Base-by-base conservation (phyloP, 2,329 filamentous ascomycete species). In the Coniosporium tulheliwenetii region DNA sequence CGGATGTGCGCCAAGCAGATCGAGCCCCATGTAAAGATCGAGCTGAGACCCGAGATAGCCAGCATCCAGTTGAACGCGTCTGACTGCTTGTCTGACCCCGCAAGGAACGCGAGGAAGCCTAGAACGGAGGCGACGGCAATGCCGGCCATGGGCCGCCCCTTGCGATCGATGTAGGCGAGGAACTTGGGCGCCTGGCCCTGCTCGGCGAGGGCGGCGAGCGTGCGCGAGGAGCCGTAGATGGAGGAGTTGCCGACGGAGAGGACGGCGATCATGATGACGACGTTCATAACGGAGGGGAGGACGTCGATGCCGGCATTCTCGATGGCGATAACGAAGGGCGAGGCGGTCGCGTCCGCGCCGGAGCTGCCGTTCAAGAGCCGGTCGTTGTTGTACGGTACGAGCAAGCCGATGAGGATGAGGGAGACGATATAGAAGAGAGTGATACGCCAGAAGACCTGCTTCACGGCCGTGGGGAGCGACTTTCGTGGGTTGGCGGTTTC, bases 401-500 rank as follows among this genome's bases (percentile, higher is more conserved):
- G 68, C 1, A 94, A 70, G 19, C 89, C 85, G 43, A 95, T 77
- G 3, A 95, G 65, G 4, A 77, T 76, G 9, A 95, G 70, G 1
- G 83, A 82, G 30, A 93, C 77, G 39, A 95, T 71, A 63, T 94
- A 95, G 65, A 95, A 95, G 40, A 93, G 70, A 3, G 78, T 77
- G 54, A 94, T 93, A 52, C 87, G 80, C 86, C 87, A 95, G 60
- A 94, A 94, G 15, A 94, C 85, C 58, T 93, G 86, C 63, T 93
- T 93, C 52, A 93, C 77, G 10, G 87, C 87, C 0, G 78, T 85
- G 0, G 87, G 87, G 0, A 95, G 69, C 1, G 81, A 83, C 55
- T 91, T 84, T 43, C 80, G 72, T 2, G 82, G 82, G 52, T 85
- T 85, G n/a, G 72, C 75, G 1, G 81, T 82, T 57, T 87, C 82